These are phyloP conservation scores for Lepidopterella palustris DNA, from an alignment of 495 filamentous ascomycete genomes.

Conservation along the genomic window DNA sequence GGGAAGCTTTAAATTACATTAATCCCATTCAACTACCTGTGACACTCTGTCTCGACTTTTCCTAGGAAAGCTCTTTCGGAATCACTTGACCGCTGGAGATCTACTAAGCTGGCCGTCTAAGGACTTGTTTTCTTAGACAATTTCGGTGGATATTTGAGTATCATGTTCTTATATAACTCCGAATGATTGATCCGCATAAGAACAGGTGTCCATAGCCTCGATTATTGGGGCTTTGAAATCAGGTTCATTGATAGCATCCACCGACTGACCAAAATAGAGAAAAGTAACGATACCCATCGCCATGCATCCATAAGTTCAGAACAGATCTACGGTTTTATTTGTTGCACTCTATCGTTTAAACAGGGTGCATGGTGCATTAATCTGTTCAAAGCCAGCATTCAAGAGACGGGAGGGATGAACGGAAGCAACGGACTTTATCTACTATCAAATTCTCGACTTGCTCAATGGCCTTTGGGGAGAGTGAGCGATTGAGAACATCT, in stretches of 20 bases:
- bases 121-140: not conserved
- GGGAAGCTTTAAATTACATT: not conserved
- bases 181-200: not conserved
- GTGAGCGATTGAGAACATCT: slow-evolving; percentile 35
- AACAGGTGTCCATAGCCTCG: not conserved
- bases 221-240: not conserved
- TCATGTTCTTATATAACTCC: not conserved
- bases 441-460: slow-evolving; percentile 33
- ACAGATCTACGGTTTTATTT: not conserved
- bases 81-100: not conserved
- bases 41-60: not conserved
- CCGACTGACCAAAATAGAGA: not conserved
- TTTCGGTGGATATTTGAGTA: not conserved
- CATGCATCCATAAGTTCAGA: not conserved
- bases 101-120: not conserved
- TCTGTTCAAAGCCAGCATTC: too few species aligned
- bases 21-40: not conserved
- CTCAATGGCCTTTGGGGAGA: slow-evolving; percentile 36
- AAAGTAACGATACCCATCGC: not conserved
- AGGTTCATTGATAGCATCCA: not conserved
- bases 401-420: too few species aligned
- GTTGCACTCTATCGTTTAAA: not conserved
- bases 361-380: not conserved
- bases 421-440: slow-evolving; percentile 36
- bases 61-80: not conserved